These are phyloP conservation scores for Metahyphopichia silvanorum DNA, from an alignment of 805 yeast genomes.

Conservation along the genomic window DNA sequence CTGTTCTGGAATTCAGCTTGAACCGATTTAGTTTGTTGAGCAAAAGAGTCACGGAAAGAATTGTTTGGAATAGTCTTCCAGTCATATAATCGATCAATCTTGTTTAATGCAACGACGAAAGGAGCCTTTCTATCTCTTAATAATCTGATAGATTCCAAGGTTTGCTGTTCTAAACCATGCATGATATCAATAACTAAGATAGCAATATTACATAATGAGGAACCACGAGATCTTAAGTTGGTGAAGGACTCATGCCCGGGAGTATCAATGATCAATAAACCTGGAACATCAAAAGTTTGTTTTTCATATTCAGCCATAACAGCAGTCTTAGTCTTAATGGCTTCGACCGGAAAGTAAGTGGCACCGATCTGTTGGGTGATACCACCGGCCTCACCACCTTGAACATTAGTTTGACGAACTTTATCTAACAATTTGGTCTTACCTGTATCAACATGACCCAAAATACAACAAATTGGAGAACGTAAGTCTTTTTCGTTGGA, in stretches of 20 bases:
- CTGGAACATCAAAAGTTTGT: slow-evolving; percentile 91
- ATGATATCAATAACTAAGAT: slow-evolving; percentile 96
- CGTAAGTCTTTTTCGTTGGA: slow-evolving; percentile 61
- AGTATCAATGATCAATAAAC: slow-evolving; percentile 93
- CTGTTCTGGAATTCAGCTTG: slow-evolving; percentile 91
- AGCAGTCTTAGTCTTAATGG: slow-evolving; percentile 85
- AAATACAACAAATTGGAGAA: slow-evolving; percentile 98
- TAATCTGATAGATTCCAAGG: slow-evolving; percentile 87
- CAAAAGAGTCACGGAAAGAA: slow-evolving; percentile 91
- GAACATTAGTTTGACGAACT: slow-evolving; percentile 97
- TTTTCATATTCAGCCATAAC: slow-evolving; percentile 87
- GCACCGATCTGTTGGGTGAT: slow-evolving; percentile 99
- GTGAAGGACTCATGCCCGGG: slow-evolving; percentile 99
- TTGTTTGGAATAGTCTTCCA: slow-evolving; percentile 91
- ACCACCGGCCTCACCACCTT: slow-evolving; percentile 99
- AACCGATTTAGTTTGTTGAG: slow-evolving; percentile 78
- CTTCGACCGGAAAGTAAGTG: slow-evolving; percentile 96
- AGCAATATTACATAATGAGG: slow-evolving; percentile 98
- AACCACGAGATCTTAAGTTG: slow-evolving; percentile 97
- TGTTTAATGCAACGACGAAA: slow-evolving; percentile 93
- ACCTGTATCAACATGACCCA: slow-evolving; percentile 99
- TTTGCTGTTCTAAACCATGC: slow-evolving; percentile 99
- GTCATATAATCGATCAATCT: slow-evolving; percentile 94
- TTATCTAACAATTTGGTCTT: slow-evolving; percentile 95
- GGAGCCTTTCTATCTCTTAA: slow-evolving; percentile 98